These are phyloP conservation scores for Eucalyptus pauciflora DNA, from an alignment of 345 rosid genomes.

Conservation along the genomic window DNA sequence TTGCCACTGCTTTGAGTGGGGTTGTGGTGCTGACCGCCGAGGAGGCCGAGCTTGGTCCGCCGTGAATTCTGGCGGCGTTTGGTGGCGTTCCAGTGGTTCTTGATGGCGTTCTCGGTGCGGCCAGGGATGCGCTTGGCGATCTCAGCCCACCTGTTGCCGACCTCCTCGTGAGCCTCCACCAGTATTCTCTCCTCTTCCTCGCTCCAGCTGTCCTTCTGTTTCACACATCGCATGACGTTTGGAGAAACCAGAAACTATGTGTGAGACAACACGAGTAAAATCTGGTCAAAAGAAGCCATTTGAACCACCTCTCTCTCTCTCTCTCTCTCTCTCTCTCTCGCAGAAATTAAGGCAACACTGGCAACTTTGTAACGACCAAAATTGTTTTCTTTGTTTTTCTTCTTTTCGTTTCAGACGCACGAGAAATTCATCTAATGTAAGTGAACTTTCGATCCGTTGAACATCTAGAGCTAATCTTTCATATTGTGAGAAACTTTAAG, in stretches of 20 bases:
- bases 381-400: not conserved
- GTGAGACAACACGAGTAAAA: not conserved
- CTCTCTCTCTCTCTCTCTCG: not conserved
- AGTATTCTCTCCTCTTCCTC: constrained; percentile 78
- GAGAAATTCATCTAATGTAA: not conserved
- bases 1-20: not conserved
- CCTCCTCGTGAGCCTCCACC: constrained; percentile 58
- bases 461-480: not conserved
- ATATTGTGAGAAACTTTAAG: not conserved
- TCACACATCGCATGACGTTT: not conserved
- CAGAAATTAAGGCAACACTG: not conserved
- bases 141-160: constrained; percentile 96
- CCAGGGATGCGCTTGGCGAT: constrained; percentile 79
- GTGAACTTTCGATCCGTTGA: not conserved
- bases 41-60: constrained; percentile 47
- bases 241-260: not conserved
- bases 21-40: not conserved
- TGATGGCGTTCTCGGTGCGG: constrained; percentile 81
- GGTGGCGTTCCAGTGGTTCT: constrained; percentile 96
- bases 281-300: not conserved
- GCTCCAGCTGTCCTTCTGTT: constrained; percentile 86
- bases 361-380: not conserved
- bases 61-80: constrained; percentile 72
- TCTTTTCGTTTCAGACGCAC: not conserved
- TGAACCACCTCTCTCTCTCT: not conserved